Conservation (phyloP, 805 yeast species). For the Kodamaea sagamina region DNA sequence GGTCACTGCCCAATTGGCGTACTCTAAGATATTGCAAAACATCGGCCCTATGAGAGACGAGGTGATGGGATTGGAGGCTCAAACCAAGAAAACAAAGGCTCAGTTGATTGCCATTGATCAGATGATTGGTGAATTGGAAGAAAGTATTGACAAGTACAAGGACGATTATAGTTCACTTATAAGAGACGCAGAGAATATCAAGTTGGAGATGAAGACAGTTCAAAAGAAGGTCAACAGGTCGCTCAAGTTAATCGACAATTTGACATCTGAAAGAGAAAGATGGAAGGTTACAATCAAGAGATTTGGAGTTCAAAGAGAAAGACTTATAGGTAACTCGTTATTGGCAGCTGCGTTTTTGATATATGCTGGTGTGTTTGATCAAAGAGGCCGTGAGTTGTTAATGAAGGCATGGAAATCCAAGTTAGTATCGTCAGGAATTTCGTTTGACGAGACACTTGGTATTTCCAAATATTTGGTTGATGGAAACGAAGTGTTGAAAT, state of each 20-base stretch:
- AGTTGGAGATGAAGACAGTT: slow-evolving; percentile 66
- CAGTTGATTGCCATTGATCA: slow-evolving; percentile 75
- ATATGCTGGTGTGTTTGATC: slow-evolving; percentile 63
- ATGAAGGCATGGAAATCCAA: slow-evolving; percentile 36
- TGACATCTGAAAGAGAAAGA: slow-evolving; percentile 66
- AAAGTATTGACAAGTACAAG: slow-evolving; percentile 67
- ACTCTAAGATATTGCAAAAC: slow-evolving; percentile 65
- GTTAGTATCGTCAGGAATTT: slow-evolving; percentile 39
- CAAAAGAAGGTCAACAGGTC: slow-evolving; percentile 64
- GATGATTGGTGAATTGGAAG: slow-evolving; percentile 75
- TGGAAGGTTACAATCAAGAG: slow-evolving; percentile 66
- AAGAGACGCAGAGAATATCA: slow-evolving; percentile 75
- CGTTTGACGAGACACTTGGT: slow-evolving; percentile 37
- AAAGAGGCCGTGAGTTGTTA: slow-evolving; percentile 42
- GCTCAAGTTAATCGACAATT: slow-evolving; percentile 56
- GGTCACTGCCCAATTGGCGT: slow-evolving; percentile 89
- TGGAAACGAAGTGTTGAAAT: slow-evolving; percentile 42
- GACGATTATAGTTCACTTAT: slow-evolving; percentile 70
- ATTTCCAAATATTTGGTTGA: slow-evolving; percentile 41
- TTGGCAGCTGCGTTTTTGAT: slow-evolving; percentile 61
- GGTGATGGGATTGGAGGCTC: slow-evolving; percentile 58
- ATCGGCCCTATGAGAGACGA: slow-evolving; percentile 76
- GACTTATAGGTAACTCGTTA: slow-evolving; percentile 64
- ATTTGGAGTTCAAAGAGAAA: slow-evolving; percentile 48
- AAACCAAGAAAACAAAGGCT: slow-evolving; percentile 61